Evolutionary conservation across 148 eudicot species (phyloP), one percentile per base, ranked within the genome.

Genomic region (Rhododendron vialii): DNA sequence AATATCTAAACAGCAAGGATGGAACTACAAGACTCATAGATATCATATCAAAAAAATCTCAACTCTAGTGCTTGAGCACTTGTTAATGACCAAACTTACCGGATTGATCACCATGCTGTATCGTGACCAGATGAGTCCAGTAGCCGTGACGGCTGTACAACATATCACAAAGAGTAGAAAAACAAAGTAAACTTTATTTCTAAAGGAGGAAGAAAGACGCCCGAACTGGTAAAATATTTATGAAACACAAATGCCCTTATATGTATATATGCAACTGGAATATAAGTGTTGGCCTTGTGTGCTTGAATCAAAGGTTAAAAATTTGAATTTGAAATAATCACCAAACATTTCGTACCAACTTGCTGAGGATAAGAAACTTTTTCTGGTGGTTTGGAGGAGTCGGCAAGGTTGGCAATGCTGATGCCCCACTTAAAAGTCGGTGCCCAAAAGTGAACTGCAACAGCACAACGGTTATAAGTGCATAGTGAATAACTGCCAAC

Each of bases 381-480:
- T 89, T 95, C 98, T 0, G 99, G 95, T 10, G 98, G 98, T 86
- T 94, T 96, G 33, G 92, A 73, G 43, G 93, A 94, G 89, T 96
- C 99, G 3, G 93, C 98, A 59, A 96, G 87, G 84, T 96, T 96
- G n/a, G 99, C 99, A 41, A 96, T 96, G 91, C 95, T 96, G 15
- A 96, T 96, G 86, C 96, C 96, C 98, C 98, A 96, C 86, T 96
- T 96, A 91, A 96, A 95, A 41, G 99, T 96, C n/a, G 99, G 98
- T 20, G 99, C 99, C 99, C 99, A 96, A 89, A 96, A 96, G 89
- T 96, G 99, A 93, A 96, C 98, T 96, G 90, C 91, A 89, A 90
- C 11, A 86, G 61, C 63, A 83, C 12, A 87, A 87, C 7, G 3
- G 51, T 26, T 74, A 82, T 26, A 74, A 4, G 15, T 48, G n/a